A percentile compares a stretch with the other conserved stretches of the same genome.
Conservation (phyloP, 805 yeast genomes). For the Candida morakotiae region DNA sequence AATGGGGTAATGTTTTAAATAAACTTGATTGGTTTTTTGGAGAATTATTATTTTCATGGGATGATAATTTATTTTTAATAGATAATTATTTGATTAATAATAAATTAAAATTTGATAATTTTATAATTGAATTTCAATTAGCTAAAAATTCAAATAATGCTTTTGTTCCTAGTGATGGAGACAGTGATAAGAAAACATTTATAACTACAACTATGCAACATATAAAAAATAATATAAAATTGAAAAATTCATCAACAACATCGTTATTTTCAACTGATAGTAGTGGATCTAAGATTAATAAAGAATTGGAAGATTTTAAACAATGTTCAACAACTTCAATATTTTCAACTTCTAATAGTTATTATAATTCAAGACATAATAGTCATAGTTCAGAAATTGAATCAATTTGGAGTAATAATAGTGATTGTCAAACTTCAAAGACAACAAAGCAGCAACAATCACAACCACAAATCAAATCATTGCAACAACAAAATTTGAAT, state of each 20-base stretch:
- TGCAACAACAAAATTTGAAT: conserved; percentile 5
- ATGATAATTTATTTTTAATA: conserved; percentile 23
- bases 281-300: background rate
- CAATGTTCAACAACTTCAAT: conserved; percentile 13
- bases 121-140: conserved; percentile 1
- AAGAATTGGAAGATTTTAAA: background rate
- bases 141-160: background rate
- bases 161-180: background rate
- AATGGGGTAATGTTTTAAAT: conserved; percentile 39
- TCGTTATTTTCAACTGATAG: conserved; percentile 7
- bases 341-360: conserved; percentile 6
- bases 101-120: background rate
- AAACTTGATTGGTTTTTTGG: conserved; percentile 38
- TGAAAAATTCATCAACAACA: conserved; percentile 10
- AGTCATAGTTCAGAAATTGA: conserved; percentile 16
- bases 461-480: background rate
- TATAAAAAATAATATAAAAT: conserved; percentile 18
- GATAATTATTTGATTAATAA: too few species aligned
- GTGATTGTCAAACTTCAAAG: conserved; percentile 7
- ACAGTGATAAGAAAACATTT: background rate
- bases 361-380: conserved; percentile 4
- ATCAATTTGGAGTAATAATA: conserved; percentile 26
- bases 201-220: conserved; percentile 16
- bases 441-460: conserved; percentile 10
- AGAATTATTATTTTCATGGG: conserved; percentile 32